These are phyloP conservation scores for Epichloe scottii DNA, from an alignment of 2,329 filamentous ascomycete species.

Conservation along the genomic window DNA sequence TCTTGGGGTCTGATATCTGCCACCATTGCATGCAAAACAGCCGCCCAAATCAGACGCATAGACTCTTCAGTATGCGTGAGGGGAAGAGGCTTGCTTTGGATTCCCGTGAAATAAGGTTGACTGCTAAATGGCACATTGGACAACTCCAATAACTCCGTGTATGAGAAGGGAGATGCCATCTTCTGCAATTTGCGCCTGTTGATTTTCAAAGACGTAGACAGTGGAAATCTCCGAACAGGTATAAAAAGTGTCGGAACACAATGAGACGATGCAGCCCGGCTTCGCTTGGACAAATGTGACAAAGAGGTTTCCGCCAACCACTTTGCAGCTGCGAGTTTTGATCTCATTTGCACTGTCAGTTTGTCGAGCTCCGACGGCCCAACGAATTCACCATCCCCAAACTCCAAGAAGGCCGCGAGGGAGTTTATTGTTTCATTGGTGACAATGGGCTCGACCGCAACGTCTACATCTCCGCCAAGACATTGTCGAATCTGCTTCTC, in stretches of 20 bases:
- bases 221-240: conserved; percentile 33
- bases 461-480: conserved; percentile 33
- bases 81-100: conserved; percentile 32
- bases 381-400: conserved; percentile 27
- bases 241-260: conserved; percentile 37
- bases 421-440: conserved; percentile 30
- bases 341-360: conserved; percentile 27
- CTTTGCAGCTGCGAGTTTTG: conserved; percentile 30
- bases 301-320: conserved; percentile 31
- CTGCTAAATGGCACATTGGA: conserved; percentile 17
- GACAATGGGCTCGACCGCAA: conserved; percentile 34
- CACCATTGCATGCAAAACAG: conserved; percentile 27
- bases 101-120: conserved; percentile 22
- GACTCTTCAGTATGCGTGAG: conserved; percentile 33
- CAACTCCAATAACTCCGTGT: conserved; percentile 30
- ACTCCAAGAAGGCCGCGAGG: conserved; percentile 36
- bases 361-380: conserved; percentile 25
- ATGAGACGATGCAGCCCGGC: conserved; percentile 20
- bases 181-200: conserved; percentile 35
- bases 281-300: conserved; percentile 14
- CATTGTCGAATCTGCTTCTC: conserved; percentile 35
- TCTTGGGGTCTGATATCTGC: conserved; percentile 28
- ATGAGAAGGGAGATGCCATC: conserved; percentile 28
- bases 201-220: conserved; percentile 38
- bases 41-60: conserved; percentile 36